These are phyloP conservation scores for Talaromyces funiculosus DNA, from an alignment of 2,329 filamentous ascomycete species.

Conservation along the genomic window DNA sequence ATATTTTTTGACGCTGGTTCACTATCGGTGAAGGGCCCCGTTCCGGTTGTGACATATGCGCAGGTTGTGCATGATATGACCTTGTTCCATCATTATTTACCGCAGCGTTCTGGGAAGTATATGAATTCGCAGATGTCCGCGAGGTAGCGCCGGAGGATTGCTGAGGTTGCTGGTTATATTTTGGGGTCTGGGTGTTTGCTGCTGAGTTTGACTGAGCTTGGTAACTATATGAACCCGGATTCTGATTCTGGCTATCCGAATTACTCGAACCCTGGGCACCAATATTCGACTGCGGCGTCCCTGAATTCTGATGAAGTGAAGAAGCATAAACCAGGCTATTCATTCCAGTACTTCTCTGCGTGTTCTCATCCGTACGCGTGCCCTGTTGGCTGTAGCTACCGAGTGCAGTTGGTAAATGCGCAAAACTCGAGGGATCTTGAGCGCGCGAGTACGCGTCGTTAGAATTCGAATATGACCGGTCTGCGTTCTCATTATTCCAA, in stretches of 20 bases:
- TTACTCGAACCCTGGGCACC: not conserved
- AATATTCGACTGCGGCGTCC: not conserved
- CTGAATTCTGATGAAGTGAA: not conserved
- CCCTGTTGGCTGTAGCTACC: constrained; percentile 2
- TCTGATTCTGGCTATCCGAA: not conserved
- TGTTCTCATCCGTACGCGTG: not conserved
- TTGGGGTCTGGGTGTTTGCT: not conserved
- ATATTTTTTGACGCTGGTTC: not conserved
- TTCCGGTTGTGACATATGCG: constrained; percentile 3
- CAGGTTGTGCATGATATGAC: not conserved
- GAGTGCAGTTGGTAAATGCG: not conserved
- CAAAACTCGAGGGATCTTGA: constrained; percentile 2
- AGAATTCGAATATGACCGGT: not conserved
- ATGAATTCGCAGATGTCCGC: not conserved
- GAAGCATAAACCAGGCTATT: constrained; percentile 12
- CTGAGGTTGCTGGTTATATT: constrained; percentile 3
- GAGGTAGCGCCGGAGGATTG: not conserved
- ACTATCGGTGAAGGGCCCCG: constrained; percentile 1
- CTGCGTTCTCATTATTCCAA: constrained; percentile 10
- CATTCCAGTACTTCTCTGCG: constrained; percentile 2
- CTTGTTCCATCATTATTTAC: not conserved
- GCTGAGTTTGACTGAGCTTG: not conserved
- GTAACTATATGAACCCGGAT: not conserved
- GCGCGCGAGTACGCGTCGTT: constrained; percentile 6
- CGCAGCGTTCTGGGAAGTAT: not conserved